Evolutionary conservation across 768 basidiomycete genomes (phyloP).

Genomic region (Clitopilus passeckerianus): DNA sequence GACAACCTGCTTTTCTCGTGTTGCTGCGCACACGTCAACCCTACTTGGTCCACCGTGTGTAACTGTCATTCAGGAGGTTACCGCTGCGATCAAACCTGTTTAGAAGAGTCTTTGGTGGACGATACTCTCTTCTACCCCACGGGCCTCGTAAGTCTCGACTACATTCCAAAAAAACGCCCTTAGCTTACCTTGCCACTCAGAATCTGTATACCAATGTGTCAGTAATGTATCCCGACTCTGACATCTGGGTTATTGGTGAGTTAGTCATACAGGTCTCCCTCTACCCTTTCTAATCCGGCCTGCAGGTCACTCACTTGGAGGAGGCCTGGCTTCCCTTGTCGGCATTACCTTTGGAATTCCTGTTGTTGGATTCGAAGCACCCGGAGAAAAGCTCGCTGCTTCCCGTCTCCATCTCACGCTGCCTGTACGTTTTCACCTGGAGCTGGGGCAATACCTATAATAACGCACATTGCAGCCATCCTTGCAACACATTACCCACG

Average conservation of each 20-base stretch:
- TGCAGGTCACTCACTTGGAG: slow-evolving; percentile 74
- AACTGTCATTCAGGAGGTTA: slow-evolving; percentile 73
- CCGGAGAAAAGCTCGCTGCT: slow-evolving; percentile 68
- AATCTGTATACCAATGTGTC: slow-evolving; percentile 91
- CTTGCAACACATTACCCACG: slow-evolving; percentile 73
- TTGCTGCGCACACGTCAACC: slow-evolving; percentile 93
- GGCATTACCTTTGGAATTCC: slow-evolving; percentile 92
- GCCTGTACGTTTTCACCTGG: slow-evolving; percentile 47
- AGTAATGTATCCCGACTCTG: slow-evolving; percentile 83
- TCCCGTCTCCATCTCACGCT: slow-evolving; percentile 80
- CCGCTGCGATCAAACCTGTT: slow-evolving; percentile 76
- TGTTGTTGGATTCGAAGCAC: slow-evolving; percentile 87
- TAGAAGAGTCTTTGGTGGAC: slow-evolving; percentile 71
- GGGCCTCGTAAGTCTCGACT: slow-evolving; percentile 59
- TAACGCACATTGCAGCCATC: slow-evolving; percentile 44
- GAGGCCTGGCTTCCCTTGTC: slow-evolving; percentile 77
- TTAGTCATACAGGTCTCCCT: background rate
- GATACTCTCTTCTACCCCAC: slow-evolving; percentile 87
- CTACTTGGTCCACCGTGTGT: slow-evolving; percentile 92
- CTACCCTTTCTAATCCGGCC: background rate
- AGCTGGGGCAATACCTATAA: background rate
- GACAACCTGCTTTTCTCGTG: slow-evolving; percentile 96
- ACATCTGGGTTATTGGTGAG: slow-evolving; percentile 80
- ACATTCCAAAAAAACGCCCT: background rate
- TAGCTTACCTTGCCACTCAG: slow-evolving; percentile 31